Percentiles rank a stretch among this genome's conserved stretches.
These are phyloP conservation scores for Acanthamoeba lenticulata DNA, from an alignment of 208 protist genomes.

Conservation along the genomic window DNA sequence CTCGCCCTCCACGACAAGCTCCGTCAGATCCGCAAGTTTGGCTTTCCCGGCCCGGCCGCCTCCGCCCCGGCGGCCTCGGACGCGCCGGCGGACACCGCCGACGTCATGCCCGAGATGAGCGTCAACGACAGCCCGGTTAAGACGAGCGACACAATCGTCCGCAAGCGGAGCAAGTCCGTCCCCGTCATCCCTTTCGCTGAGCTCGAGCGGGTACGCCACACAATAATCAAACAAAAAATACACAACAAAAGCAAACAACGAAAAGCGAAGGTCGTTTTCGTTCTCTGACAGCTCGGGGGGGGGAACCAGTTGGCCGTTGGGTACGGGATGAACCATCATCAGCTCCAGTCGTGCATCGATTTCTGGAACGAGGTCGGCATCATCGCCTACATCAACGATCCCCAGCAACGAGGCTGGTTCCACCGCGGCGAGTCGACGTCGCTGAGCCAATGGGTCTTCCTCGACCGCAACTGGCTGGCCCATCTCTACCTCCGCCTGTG, in stretches of 20 bases:
- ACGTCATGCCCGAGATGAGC: too few relatives aligned
- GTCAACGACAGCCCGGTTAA: too few relatives aligned
- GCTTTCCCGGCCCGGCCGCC: not conserved
- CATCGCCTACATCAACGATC: slow-evolving; percentile 10
- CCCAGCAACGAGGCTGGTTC: not conserved
- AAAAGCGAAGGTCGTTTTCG: too few relatives aligned
- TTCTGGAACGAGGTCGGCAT: not conserved
- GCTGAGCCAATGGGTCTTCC: not conserved
- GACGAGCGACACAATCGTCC: not conserved
- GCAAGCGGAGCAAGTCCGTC: not conserved
- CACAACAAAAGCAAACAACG: too few relatives aligned
- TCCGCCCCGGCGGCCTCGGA: too few relatives aligned
- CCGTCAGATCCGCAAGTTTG: not conserved
- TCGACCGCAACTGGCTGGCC: slow-evolving; percentile 24
- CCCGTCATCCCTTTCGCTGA: not conserved
- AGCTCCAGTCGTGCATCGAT: not conserved
- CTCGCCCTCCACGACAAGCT: not conserved
- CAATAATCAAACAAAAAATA: too few relatives aligned
- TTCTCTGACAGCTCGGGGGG: too few relatives aligned
- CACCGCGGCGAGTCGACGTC: not conserved
- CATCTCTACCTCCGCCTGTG: slow-evolving; percentile 11
- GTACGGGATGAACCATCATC: not conserved
- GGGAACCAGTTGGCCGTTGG: not conserved
- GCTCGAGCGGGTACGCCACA: not conserved
- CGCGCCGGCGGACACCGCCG: too few relatives aligned